Evolutionary conservation across 2,329 filamentous ascomycete species (phyloP).

Genomic region (Venturia effusa): DNA sequence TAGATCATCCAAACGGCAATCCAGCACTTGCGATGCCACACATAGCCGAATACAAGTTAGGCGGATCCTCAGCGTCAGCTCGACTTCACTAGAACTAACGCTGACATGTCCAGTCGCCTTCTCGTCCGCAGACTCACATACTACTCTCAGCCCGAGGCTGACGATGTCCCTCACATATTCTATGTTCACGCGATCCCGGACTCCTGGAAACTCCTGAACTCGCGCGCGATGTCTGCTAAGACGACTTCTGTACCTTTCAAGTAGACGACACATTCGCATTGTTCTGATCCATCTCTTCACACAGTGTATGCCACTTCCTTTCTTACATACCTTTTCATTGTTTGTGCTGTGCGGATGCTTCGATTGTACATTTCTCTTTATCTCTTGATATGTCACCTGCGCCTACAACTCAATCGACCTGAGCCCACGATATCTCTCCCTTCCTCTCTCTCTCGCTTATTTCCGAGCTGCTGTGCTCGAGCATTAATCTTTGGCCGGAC

Average conservation of each 20-base stretch:
- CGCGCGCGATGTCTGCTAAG: neutral
- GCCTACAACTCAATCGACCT: neutral
- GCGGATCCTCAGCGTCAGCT: neutral
- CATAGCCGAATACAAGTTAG: neutral
- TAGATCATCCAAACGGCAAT: neutral
- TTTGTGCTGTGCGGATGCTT: neutral
- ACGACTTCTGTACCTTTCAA: neutral
- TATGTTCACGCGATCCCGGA: neutral
- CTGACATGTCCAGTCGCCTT: neutral
- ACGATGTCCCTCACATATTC: neutral
- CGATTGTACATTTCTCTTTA: neutral
- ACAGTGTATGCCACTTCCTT: neutral
- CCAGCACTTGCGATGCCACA: neutral
- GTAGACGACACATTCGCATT: neutral
- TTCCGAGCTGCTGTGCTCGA: neutral
- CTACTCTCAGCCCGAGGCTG: too few relatives aligned
- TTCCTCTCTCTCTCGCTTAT: neutral
- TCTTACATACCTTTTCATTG: neutral
- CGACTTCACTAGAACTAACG: neutral
- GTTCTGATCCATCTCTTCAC: neutral
- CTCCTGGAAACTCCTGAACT: neutral
- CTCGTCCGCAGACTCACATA: neutral
- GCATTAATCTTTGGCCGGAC: neutral
- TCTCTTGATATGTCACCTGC: neutral
- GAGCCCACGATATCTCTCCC: slow-evolving; percentile 2